Conservation (phyloP, 176 grass and related monocot species). For the Musa beccarii region DNA sequence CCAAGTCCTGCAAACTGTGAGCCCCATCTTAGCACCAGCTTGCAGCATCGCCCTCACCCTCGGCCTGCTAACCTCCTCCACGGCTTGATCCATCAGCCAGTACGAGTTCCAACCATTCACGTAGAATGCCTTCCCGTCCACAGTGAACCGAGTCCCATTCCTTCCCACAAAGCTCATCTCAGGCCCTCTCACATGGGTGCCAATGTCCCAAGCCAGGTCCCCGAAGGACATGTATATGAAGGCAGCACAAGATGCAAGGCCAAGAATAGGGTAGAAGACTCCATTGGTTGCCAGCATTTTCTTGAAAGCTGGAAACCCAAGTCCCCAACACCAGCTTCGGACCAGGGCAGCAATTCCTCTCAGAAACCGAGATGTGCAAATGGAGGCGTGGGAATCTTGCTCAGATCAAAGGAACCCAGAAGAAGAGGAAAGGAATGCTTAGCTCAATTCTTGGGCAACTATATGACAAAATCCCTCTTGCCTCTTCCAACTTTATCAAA, state of each 20-base stretch:
- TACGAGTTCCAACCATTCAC: slow-evolving; percentile 98
- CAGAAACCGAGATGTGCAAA: too few relatives aligned
- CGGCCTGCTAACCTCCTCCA: slow-evolving; percentile 45
- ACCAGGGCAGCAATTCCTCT: too few relatives aligned
- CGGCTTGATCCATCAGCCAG: slow-evolving; percentile 92
- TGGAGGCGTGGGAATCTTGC: too few relatives aligned
- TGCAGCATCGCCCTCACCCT: slow-evolving; percentile 50
- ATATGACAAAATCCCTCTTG: too few relatives aligned
- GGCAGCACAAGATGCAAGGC: slow-evolving; percentile 45
- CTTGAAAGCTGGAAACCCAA: not conserved
- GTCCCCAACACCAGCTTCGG: too few relatives aligned
- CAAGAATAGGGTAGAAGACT: slow-evolving; percentile 65
- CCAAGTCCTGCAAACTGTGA: slow-evolving; percentile 94
- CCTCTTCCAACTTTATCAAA: too few relatives aligned
- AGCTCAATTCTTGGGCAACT: too few relatives aligned
- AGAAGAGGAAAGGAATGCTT: too few relatives aligned
- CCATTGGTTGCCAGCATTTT: slow-evolving; percentile 51
- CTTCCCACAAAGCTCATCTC: slow-evolving; percentile 60
- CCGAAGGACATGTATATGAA: slow-evolving; percentile 73
- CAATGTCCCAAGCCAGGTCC: slow-evolving; percentile 18
- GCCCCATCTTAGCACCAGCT: slow-evolving; percentile 54
- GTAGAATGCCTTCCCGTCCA: slow-evolving; percentile 62
- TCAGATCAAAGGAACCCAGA: too few relatives aligned
- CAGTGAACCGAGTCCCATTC: slow-evolving; percentile 48
- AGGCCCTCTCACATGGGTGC: slow-evolving; percentile 18